These are phyloP conservation scores for Debaryomyces castellii DNA, from an alignment of 805 yeast genomes.

Conservation along the genomic window DNA sequence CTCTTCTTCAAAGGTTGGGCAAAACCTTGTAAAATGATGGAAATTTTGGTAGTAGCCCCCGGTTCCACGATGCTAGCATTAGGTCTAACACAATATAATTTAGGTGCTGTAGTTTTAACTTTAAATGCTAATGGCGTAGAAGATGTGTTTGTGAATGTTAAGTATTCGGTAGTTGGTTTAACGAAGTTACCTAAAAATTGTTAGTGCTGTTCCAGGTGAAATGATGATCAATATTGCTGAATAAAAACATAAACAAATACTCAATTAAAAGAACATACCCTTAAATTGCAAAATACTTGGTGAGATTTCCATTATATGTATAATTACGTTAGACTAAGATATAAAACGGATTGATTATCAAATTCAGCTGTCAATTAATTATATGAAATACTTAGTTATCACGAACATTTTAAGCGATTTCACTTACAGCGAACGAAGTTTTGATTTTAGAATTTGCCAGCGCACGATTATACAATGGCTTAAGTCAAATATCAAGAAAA, in stretches of 20 bases:
- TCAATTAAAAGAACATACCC: conserved; percentile 50
- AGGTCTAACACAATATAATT: conserved; percentile 93
- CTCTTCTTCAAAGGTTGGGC: conserved; percentile 71
- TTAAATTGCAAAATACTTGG: conserved; percentile 75
- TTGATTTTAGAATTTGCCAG: background rate
- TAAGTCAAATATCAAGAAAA: background rate
- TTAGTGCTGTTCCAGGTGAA: background rate
- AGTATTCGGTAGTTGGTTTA: conserved; percentile 63
- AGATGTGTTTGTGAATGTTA: conserved; percentile 55
- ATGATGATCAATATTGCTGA: background rate
- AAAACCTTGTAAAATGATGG: conserved; percentile 84
- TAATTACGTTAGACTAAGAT: background rate
- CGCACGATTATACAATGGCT: background rate
- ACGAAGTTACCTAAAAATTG: conserved; percentile 64
- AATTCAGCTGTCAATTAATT: background rate
- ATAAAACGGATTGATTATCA: conserved; percentile 2
- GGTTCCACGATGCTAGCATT: conserved; percentile 82
- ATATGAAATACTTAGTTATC: background rate
- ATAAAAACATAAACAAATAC: background rate
- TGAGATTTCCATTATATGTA: conserved; percentile 61
- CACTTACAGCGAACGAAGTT: background rate
- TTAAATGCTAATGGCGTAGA: conserved; percentile 76
- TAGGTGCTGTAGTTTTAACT: conserved; percentile 98
- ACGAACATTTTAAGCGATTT: background rate
- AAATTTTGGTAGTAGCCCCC: conserved; percentile 68